Percentiles rank a stretch among this genome's conserved stretches.
These are phyloP conservation scores for Beta lomatogona DNA, from an alignment of 179 eudicot species.

Conservation along the genomic window DNA sequence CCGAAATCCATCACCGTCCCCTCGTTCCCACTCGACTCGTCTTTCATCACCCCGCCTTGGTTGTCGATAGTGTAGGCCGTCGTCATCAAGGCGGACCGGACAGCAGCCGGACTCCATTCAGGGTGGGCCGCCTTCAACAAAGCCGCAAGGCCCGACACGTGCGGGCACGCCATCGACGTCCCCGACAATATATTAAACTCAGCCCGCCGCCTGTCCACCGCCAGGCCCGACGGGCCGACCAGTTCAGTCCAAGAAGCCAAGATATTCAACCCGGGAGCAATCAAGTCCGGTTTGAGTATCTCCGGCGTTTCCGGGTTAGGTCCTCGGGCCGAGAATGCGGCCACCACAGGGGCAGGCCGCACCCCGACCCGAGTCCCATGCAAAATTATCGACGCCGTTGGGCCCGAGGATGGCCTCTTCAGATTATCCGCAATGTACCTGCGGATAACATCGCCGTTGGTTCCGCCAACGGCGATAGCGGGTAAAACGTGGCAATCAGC, in stretches of 20 bases:
- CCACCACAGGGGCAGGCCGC: constrained; percentile 84
- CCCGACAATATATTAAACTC: constrained; percentile 91
- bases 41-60: constrained; percentile 51
- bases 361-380: constrained; percentile 69
- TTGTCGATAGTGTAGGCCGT: constrained; percentile 72
- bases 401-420: constrained; percentile 14
- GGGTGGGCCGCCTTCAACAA: constrained; percentile 88
- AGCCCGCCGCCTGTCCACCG: constrained; percentile 53
- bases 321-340: constrained; percentile 87
- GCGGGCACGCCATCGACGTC: constrained; percentile 96
- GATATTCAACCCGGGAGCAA: constrained; percentile 90
- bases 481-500: constrained; percentile 92
- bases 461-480: constrained; percentile 64
- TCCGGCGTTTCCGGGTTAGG: constrained; percentile 87
- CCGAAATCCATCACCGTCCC: constrained; percentile 87
- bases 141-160: constrained; percentile 83
- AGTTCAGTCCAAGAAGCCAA: constrained; percentile 81
- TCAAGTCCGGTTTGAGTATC: constrained; percentile 80
- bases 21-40: constrained; percentile 70
- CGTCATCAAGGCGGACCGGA: constrained; percentile 80
- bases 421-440: constrained; percentile 46
- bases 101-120: constrained; percentile 87
- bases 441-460: constrained; percentile 65
- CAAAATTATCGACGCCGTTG: constrained; percentile 69
- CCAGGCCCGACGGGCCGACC: constrained; percentile 75